Conservation (phyloP, 2,329 filamentous ascomycete species). For the Hymenoscyphus occultus region DNA sequence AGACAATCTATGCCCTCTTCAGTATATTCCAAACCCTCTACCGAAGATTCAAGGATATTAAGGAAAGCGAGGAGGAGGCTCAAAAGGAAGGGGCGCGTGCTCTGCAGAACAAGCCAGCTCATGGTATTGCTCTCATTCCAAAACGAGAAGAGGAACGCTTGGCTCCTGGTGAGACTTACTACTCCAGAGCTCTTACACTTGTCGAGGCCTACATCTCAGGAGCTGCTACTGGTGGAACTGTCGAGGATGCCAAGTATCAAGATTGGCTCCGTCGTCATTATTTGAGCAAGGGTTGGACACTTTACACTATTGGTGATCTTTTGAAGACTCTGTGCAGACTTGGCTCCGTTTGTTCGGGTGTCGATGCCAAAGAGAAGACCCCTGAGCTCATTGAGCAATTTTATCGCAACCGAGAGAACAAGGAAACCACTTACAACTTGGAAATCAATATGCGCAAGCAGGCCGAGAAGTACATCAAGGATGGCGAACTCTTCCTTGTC, state of each 20-base stretch:
- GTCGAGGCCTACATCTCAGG: slow-evolving; percentile 74
- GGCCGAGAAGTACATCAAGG: slow-evolving; percentile 89
- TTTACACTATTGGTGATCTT: slow-evolving; percentile 90
- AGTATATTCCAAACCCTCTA: slow-evolving; percentile 91
- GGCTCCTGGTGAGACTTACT: slow-evolving; percentile 64
- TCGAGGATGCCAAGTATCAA: slow-evolving; percentile 81
- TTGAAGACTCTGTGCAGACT: slow-evolving; percentile 78
- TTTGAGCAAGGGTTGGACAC: slow-evolving; percentile 82
- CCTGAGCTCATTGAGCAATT: slow-evolving; percentile 87
- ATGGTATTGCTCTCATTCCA: slow-evolving; percentile 79
- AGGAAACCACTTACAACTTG: slow-evolving; percentile 83
- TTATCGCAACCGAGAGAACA: slow-evolving; percentile 73
- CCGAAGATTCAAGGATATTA: slow-evolving; percentile 77
- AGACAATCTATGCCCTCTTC: slow-evolving; percentile 92
- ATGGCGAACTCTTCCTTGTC: slow-evolving; percentile 86
- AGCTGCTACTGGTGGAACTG: slow-evolving; percentile 55
- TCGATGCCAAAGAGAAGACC: slow-evolving; percentile 89
- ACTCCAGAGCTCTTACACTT: slow-evolving; percentile 78
- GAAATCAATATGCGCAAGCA: slow-evolving; percentile 90
- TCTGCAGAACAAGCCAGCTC: slow-evolving; percentile 73
- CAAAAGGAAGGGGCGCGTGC: slow-evolving; percentile 70
- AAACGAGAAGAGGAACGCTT: slow-evolving; percentile 62
- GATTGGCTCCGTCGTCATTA: slow-evolving; percentile 91
- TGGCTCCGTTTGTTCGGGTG: slow-evolving; percentile 77
- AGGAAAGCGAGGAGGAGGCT: slow-evolving; percentile 72